These are phyloP conservation scores for Lepidium didymum DNA, from an alignment of 345 rosid genomes.

Conservation along the genomic window DNA sequence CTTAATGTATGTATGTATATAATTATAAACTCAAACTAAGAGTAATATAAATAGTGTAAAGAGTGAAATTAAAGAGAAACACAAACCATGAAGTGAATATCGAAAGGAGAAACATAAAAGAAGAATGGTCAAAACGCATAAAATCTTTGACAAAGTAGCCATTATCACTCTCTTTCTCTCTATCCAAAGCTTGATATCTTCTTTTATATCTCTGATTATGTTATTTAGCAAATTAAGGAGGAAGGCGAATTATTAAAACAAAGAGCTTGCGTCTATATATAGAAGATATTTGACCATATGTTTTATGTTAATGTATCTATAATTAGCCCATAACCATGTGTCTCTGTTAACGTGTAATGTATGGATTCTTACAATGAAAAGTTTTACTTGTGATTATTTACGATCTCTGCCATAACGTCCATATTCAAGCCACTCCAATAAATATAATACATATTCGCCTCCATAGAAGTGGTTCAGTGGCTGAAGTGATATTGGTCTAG, in stretches of 20 bases:
- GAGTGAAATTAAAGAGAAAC: background rate
- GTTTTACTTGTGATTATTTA: conserved; percentile 17
- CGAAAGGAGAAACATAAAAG: conserved; percentile 15
- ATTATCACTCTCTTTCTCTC: background rate
- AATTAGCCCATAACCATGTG: conserved; percentile 23
- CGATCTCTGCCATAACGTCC: conserved; percentile 15
- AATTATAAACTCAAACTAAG: background rate
- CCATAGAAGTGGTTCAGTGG: too few relatives aligned
- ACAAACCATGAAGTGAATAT: conserved; percentile 24
- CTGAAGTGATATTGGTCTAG: too few relatives aligned
- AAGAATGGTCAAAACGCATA: conserved; percentile 13
- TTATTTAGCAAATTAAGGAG: background rate
- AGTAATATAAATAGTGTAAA: background rate
- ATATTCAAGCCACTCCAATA: background rate
- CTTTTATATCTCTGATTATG: background rate
- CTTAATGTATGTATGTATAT: conserved; percentile 4
- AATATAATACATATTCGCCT: too few relatives aligned
- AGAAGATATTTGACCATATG: background rate
- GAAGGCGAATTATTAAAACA: background rate
- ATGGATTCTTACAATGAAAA: conserved; percentile 21
- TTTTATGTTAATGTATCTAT: background rate
- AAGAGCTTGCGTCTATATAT: background rate
- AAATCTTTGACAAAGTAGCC: conserved; percentile 19
- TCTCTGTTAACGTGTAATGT: conserved; percentile 26
- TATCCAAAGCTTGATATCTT: background rate